Evolutionary conservation across 257 asterid genomes (phyloP), one percentile per base, ranked within the genome.

Genomic region (Orobanche coerulescens): DNA sequence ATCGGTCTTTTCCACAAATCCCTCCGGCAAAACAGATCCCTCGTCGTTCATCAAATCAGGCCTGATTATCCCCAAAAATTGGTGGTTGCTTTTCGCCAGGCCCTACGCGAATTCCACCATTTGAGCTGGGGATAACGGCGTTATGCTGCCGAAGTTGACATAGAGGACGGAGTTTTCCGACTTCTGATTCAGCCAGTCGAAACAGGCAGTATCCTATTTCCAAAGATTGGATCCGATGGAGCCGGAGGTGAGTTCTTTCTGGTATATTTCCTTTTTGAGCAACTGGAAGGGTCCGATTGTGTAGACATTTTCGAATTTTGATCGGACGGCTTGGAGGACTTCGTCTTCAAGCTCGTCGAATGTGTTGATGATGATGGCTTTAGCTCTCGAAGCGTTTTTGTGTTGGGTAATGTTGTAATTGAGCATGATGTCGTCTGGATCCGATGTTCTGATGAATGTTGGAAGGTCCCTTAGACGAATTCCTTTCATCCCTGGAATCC

Each of bases 401-500:
- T 53, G 67, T 30, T 76, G 80, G 11, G 63, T 65, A 11, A 74
- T 73, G 71, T 69, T 62, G 68, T 61, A 71, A 0, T 69, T 66
- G 5, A 80, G 22, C 80, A 77, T 74, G 54, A 71, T 69, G 13
- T 63, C 81, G 3, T 80, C 47, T 0, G 82, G 81, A 62, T 80
- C 77, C 0, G 79, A 76, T 0, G 82, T 80, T 58, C 79, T 67
- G n/a, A 80, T 69, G 65, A 80, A 80, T 4, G 66, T 50, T 11
- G 86, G 82, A 37, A 80, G 64, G 62, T 80, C 86, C 66, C 71
- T 70, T 19, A 80, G 69, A 6, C 82, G 73, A 14, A 80, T 65
- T 9, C 72, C 77, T 71, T 49, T 65, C 82, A 77, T 80, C 10
- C 81, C 81, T 4, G 82, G 75, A n/a, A 77, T 77, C 79, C 78